Percentiles rank a stretch among this genome's conserved stretches.
phyloP scores from a whole-genome alignment of 306 rosid species.

The Comarum palustre region DNA sequence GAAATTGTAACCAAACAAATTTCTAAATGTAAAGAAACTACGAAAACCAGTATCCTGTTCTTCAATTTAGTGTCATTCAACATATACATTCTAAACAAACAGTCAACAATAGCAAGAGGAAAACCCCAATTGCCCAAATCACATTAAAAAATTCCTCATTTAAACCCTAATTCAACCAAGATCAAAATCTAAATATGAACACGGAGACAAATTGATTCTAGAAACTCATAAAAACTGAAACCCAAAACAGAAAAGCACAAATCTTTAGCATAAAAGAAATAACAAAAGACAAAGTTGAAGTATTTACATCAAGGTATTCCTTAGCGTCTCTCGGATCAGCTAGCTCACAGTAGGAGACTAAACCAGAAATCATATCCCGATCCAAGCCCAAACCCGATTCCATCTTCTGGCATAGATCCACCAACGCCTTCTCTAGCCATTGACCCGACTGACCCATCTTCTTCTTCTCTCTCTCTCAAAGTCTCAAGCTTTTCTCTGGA shows the following conservation, averaged over 20 bases:
- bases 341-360: slow-evolving; percentile 85
- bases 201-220: neutral
- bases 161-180: neutral
- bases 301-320: slow-evolving; percentile 78
- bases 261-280: neutral
- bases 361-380: slow-evolving; percentile 74
- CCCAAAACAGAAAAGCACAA: neutral
- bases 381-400: slow-evolving; percentile 76
- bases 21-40: neutral
- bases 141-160: neutral
- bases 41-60: neutral
- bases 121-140: neutral
- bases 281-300: neutral
- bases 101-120: neutral
- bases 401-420: slow-evolving; percentile 58
- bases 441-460: slow-evolving; percentile 61
- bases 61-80: neutral
- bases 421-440: slow-evolving; percentile 89
- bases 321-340: slow-evolving; percentile 87
- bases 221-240: neutral
- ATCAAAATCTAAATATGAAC: neutral
- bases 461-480: slow-evolving; percentile 15
- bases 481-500: neutral
- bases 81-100: neutral
- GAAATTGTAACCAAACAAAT: neutral